A percentile compares a stretch with the other conserved stretches of the same genome.
Conservation (phyloP, 306 rosid genomes). For the Hylodesmum podocarpum region DNA sequence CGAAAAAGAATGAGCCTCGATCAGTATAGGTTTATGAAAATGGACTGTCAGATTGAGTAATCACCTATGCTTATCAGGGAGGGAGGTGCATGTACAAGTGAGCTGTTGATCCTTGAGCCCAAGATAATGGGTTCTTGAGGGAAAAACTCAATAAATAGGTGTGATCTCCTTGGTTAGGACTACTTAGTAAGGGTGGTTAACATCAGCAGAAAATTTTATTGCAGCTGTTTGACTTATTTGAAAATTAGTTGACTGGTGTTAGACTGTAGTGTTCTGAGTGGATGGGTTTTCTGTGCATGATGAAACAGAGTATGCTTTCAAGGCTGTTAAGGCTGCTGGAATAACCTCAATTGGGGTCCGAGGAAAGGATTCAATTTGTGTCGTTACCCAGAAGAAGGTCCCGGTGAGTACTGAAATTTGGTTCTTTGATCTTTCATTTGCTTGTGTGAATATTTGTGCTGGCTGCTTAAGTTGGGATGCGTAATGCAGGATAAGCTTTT, state of each 20-base stretch:
- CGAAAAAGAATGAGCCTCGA: not conserved
- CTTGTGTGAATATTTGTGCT: not conserved
- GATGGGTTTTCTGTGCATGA: constrained; percentile 33
- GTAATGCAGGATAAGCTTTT: constrained; percentile 86
- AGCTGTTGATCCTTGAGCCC: no score
- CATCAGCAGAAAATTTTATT: not conserved
- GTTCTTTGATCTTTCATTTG: constrained; percentile 16
- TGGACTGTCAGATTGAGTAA: no score
- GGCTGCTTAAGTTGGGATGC: constrained; percentile 18
- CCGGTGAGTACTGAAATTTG: constrained; percentile 64
- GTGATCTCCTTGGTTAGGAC: no score
- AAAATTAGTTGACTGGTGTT: constrained; percentile 14
- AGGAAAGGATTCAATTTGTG: constrained; percentile 94
- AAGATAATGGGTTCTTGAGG: no score
- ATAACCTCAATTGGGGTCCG: constrained; percentile 92
- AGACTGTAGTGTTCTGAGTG: constrained; percentile 28
- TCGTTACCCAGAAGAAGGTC: constrained; percentile 97
- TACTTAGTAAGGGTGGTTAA: no score
- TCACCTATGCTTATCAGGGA: no score
- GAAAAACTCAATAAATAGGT: no score
- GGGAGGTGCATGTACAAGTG: no score
- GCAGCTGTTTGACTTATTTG: constrained; percentile 14
- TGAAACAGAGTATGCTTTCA: constrained; percentile 86
- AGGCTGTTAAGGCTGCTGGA: constrained; percentile 97
- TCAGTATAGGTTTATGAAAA: not conserved